A percentile compares a stretch with the other conserved stretches of the same genome.
Conservation (phyloP, 495 filamentous ascomycete genomes). For the Penicillium egyptiacum region DNA sequence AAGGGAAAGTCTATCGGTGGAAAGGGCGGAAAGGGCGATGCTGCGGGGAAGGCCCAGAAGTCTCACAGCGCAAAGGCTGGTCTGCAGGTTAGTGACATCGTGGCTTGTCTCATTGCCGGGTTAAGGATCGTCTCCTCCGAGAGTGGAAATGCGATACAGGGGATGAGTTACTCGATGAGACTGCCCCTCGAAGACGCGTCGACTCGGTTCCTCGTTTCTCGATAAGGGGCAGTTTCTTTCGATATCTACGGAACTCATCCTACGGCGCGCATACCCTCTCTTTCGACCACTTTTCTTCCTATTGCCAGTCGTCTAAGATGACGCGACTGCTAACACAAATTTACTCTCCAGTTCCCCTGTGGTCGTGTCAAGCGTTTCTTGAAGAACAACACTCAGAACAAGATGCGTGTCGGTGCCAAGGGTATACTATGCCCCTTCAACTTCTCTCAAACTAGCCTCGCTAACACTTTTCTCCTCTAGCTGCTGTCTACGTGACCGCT, state of each 20-base stretch:
- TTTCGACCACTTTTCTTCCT: not conserved
- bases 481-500: constrained; percentile 96
- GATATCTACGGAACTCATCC: constrained; percentile 1
- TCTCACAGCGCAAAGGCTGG: constrained; percentile 98
- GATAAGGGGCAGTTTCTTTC: not conserved
- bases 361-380: constrained; percentile 99
- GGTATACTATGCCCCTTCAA: constrained; percentile 39
- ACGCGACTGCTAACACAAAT: constrained; percentile 19
- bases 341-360: constrained; percentile 78
- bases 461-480: constrained; percentile 38
- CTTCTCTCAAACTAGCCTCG: not conserved
- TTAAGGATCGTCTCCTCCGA: not conserved
- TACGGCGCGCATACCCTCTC: constrained; percentile 16
- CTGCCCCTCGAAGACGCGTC: constrained; percentile 26
- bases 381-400: constrained; percentile 98
- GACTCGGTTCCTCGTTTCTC: constrained; percentile 18
- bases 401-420: constrained; percentile 99
- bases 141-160: constrained; percentile 15
- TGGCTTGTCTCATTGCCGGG: constrained; percentile 6
- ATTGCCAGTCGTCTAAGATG: not conserved
- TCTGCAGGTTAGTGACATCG: constrained; percentile 78
- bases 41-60: constrained; percentile 84
- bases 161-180: constrained; percentile 12
- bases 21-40: constrained; percentile 80
- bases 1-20: constrained; percentile 95